Percentiles rank a stretch among this genome's conserved stretches.
Evolutionary conservation across 192 early-diverging fungal species (phyloP).

Genomic region (Helicostylum pulchrum): DNA sequence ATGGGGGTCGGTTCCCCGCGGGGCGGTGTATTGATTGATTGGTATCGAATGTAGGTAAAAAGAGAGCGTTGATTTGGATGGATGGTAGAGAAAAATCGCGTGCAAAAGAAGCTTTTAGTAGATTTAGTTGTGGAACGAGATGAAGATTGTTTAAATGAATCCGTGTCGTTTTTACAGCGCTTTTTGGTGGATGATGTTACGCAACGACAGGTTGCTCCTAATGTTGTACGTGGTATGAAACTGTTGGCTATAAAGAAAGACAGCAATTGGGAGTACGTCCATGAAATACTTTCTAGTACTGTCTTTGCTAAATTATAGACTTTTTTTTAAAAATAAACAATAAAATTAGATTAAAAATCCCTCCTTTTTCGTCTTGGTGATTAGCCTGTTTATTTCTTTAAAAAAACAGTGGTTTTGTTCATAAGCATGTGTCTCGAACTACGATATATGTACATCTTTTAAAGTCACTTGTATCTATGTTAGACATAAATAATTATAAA

Average conservation of each 20-base stretch:
- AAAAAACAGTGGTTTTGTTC: too few species aligned
- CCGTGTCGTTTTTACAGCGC: constrained; percentile 36
- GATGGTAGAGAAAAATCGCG: constrained; percentile 38
- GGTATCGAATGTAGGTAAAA: constrained; percentile 40
- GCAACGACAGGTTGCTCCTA: constrained; percentile 36
- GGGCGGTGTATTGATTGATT: constrained; percentile 56
- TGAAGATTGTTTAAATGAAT: constrained; percentile 8
- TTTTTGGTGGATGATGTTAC: constrained; percentile 31
- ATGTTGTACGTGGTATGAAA: constrained; percentile 53
- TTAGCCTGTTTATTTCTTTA: too few species aligned
- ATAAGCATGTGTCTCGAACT: too few species aligned
- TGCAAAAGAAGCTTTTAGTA: constrained; percentile 36
- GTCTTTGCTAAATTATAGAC: constrained; percentile 15
- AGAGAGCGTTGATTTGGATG: constrained; percentile 47
- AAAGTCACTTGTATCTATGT: too few species aligned
- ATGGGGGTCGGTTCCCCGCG: constrained; percentile 64
- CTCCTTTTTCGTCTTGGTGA: too few species aligned
- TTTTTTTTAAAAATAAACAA: too few species aligned
- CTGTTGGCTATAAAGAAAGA: constrained; percentile 31
- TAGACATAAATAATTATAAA: too few species aligned
- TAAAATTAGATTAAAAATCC: too few species aligned
- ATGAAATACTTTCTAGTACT: constrained; percentile 4
- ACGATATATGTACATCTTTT: too few species aligned
- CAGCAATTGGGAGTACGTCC: constrained; percentile 32
- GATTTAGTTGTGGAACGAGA: constrained; percentile 33